Conservation (phyloP, 1,139 yeast species). For the Suhomyces terraborum region DNA sequence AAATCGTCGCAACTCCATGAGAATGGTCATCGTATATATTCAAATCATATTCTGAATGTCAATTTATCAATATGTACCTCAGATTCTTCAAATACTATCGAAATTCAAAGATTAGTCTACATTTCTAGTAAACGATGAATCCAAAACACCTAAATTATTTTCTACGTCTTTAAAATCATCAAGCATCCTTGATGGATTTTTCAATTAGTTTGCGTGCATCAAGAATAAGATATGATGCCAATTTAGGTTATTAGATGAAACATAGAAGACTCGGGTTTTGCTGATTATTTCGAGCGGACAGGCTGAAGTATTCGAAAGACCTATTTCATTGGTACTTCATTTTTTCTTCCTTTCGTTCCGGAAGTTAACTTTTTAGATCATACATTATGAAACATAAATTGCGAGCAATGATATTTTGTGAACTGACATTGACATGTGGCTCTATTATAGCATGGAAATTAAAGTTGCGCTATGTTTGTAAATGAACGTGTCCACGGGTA, state of each 20-base stretch:
- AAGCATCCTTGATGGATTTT: neutral
- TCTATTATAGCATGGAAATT: neutral
- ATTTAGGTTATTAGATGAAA: neutral
- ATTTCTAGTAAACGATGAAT: neutral
- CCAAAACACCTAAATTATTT: neutral
- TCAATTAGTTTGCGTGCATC: neutral
- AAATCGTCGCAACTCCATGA: no score
- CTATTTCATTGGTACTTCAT: no score
- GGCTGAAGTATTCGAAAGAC: neutral
- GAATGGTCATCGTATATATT: no score
- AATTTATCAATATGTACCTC: no score
- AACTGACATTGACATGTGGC: slow-evolving; percentile 4
- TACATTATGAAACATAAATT: slow-evolving; percentile 3
- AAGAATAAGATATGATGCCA: neutral
- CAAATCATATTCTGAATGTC: no score
- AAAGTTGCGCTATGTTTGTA: slow-evolving; percentile 2
- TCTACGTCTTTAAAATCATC: neutral
- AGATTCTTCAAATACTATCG: no score
- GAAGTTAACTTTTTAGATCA: slow-evolving; percentile 6
- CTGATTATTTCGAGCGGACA: neutral
- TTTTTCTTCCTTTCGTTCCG: slow-evolving; percentile 2
- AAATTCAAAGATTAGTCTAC: neutral
- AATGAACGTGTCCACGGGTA: neutral
- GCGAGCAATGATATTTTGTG: slow-evolving; percentile 4
- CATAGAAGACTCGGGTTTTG: neutral